Base-by-base conservation (phyloP, 371 early-diverging fungal species). In the Mucor saturninus region DNA sequence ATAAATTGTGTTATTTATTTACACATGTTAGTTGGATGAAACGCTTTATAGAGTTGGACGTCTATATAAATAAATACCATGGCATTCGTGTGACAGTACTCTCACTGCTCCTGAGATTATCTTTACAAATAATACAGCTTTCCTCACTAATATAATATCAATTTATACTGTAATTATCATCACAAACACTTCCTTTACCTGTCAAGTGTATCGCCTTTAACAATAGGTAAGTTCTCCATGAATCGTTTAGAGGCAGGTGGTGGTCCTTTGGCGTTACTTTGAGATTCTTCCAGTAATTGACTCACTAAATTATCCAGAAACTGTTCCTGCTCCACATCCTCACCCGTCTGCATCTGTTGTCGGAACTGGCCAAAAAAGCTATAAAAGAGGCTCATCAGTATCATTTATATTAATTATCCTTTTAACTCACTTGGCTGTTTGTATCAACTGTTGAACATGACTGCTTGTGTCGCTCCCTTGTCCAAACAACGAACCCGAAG, bases 61-160 rank as follows among this genome's bases (percentile, higher is more conserved):
- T 57, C 21, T 48, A 43, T n/a, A 49, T 11, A 51, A 46, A 46
- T 46, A 50, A 50, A 67, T 75, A 77, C 82, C 83, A 82, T 50
- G 83, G 83, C 83, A 82, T 79, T 40, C 68, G 68, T 29, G 83
- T 82, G 30, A 79, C 76, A 21, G 45, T 21, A 39, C 55, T 62
- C 10, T 62, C 61, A 38, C 74, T 74, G 13, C 51, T 42, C 28
- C 69, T 66, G 9, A 82, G 54, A 21, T 64, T 66, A 53, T 82
- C 83, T 65, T 79, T 82, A 56, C 83, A 82, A 48, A 82, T 79
- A 61, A 77, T 79, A 62, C 83, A 82, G 37, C 73, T 67, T 50
- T 82, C 83, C 21, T 79, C 78, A 56, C 82, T 81, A 35, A n/a
- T n/a, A n/a, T n/a, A n/a, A n/a, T 8, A n/a, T 48, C 45, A 45